phyloP scores from a whole-genome alignment of 2,329 filamentous ascomycete genomes.

The Dactylellina cionopaga region DNA sequence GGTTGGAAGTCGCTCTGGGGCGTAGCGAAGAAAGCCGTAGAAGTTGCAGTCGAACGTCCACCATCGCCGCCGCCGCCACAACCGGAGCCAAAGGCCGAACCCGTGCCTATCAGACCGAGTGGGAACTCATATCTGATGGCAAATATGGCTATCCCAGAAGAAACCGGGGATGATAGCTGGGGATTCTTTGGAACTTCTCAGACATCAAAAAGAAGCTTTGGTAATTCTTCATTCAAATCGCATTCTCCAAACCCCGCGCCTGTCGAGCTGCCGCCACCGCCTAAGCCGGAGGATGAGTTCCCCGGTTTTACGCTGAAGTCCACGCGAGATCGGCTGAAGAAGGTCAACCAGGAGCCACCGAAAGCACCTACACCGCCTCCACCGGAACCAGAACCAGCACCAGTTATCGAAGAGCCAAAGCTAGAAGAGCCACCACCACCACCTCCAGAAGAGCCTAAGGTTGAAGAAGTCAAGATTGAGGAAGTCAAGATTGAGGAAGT shows the following conservation, averaged over 20 bases:
- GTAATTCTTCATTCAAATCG: constrained; percentile 47
- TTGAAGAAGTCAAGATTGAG: not conserved
- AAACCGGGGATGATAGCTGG: constrained; percentile 38
- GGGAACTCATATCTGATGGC: constrained; percentile 26
- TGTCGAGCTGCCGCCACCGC: constrained; percentile 3
- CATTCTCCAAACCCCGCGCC: constrained; percentile 44
- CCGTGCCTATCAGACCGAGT: constrained; percentile 27
- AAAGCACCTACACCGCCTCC: constrained; percentile 9
- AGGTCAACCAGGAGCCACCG: constrained; percentile 20
- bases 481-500: not conserved
- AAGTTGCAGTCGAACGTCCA: constrained; percentile 21
- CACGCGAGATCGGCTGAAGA: constrained; percentile 35
- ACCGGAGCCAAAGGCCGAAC: constrained; percentile 3
- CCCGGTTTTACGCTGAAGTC: constrained; percentile 30
- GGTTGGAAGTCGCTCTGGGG: constrained; percentile 46
- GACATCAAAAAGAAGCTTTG: constrained; percentile 49
- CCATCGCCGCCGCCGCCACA: constrained; percentile 23
- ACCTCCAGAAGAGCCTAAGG: not conserved
- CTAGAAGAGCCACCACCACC: not conserved
- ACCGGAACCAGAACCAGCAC: constrained; percentile 9
- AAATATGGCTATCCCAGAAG: constrained; percentile 11
- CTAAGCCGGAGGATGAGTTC: constrained; percentile 20
- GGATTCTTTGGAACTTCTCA: constrained; percentile 42
- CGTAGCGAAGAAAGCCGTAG: constrained; percentile 32
- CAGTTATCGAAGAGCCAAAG: not conserved